Conservation (phyloP, 2,329 filamentous ascomycete species). For the Phaeosphaeria sp. region DNA sequence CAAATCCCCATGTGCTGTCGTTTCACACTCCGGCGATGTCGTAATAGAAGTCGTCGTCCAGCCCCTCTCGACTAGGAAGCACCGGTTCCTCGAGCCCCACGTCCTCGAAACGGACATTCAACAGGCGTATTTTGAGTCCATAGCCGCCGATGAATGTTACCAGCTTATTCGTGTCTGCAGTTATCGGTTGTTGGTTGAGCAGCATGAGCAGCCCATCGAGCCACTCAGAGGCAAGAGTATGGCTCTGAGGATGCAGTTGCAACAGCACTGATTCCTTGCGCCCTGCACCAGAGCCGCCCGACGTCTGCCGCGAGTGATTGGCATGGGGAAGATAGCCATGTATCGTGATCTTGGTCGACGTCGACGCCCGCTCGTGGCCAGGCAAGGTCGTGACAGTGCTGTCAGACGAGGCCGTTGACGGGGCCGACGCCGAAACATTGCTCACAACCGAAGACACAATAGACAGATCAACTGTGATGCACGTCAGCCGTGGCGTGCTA, state of each 20-base stretch:
- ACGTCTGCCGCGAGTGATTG: conserved; percentile 36
- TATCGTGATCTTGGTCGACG: conserved; percentile 87
- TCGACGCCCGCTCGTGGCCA: conserved; percentile 38
- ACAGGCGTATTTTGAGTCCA: conserved; percentile 86
- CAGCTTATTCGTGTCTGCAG: conserved; percentile 91
- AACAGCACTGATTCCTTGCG: conserved; percentile 75
- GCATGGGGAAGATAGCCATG: conserved; percentile 68
- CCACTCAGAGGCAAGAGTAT: conserved; percentile 92
- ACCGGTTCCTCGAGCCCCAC: conserved; percentile 71
- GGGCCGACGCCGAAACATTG: conserved; percentile 75
- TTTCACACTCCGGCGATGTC: conserved; percentile 57
- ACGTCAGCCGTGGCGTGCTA: conserved; percentile 37
- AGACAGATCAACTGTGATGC: conserved; percentile 72
- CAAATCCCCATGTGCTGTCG: conserved; percentile 3
- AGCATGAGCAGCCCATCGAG: conserved; percentile 94
- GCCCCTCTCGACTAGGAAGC: conserved; percentile 80
- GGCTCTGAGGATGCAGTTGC: conserved; percentile 79
- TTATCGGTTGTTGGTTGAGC: conserved; percentile 93
- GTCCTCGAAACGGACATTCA: conserved; percentile 91
- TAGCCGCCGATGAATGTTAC: conserved; percentile 87
- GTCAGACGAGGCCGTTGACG: conserved; percentile 56
- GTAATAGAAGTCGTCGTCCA: conserved; percentile 95
- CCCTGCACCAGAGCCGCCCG: conserved; percentile 37
- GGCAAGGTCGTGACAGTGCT: conserved; percentile 54
- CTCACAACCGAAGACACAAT: conserved; percentile 92